Base-by-base conservation (phyloP, 2,329 filamentous ascomycete species). In the Epichloe festucae region DNA sequence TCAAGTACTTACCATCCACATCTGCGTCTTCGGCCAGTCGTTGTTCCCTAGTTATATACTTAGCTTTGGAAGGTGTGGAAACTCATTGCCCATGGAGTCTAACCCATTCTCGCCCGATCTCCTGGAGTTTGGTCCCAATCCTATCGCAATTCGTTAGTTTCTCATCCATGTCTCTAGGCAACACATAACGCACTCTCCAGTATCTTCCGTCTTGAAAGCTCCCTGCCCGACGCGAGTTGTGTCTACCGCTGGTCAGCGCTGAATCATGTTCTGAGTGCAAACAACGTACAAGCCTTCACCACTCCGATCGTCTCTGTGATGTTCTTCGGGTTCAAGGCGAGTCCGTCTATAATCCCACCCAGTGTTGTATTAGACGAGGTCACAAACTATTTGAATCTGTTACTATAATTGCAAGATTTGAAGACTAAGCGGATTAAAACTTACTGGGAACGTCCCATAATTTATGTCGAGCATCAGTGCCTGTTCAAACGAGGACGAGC, bases 401-500 rank as follows among this genome's bases (percentile, higher is more conserved):
- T 42, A 49, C 23, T 40, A 43, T 21, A 21, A 36, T 19, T n/a
- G 27, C 48, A 40, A 49, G 15, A 36, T 21, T 56, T 34, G 27
- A 52, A 50, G 49, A 43, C 39, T 7, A 27, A 7, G 2, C 23
- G 2, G 23, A 50, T 27, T 49, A 23, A 55, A 53, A 58, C 60
- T 57, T 56, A 63, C 61, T 50, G 64, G 63, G 51, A 66, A 66
- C 21, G 60, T 59, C 53, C 68, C 70, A 58, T 77, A 76, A 62
- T 78, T 78, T 53, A 85, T 73, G 62, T 86, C 82, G 50, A 86
- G 70, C 80, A 87, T 83, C 49, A 85, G 70, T 5, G 71, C 69
- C 55, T 66, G 50, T 54, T 55, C 19, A 56, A 57, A 45, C 27
- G 35, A 39, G 56, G 52, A 56, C 50, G 52, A 59, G 54, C 54